These are phyloP conservation scores for Suillus decipiens DNA, from an alignment of 768 basidiomycete genomes.

Conservation along the genomic window DNA sequence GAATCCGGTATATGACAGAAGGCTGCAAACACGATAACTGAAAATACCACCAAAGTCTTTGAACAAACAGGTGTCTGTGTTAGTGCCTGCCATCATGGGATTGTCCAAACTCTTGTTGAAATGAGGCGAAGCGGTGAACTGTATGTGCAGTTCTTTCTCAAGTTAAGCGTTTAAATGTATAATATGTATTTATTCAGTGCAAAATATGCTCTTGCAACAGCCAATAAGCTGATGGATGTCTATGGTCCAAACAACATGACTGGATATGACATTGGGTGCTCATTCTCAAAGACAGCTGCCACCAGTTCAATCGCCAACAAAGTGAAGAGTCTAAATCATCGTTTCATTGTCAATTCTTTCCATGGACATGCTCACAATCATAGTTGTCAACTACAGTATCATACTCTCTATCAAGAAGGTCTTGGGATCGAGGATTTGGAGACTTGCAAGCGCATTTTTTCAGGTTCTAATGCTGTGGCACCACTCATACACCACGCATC, in stretches of 20 bases:
- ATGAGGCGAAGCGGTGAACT: conserved; percentile 39
- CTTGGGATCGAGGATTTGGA: conserved; percentile 23
- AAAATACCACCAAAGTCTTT: conserved; percentile 39
- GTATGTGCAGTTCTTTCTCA: conserved; percentile 26
- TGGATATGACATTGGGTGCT: conserved; percentile 34
- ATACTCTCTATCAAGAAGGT: conserved; percentile 17
- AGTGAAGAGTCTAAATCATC: conserved; percentile 8
- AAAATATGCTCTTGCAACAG: conserved; percentile 14
- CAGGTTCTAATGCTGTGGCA: conserved; percentile 13
- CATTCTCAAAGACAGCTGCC: conserved; percentile 19
- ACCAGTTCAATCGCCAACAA: conserved; percentile 18
- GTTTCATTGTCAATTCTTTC: conserved; percentile 21
- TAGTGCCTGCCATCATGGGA: conserved; percentile 35
- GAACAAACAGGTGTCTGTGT: conserved; percentile 41
- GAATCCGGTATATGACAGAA: too few relatives aligned
- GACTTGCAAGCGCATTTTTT: conserved; percentile 21
- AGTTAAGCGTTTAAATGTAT: not conserved
- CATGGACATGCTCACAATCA: conserved; percentile 26
- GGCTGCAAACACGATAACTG: conserved; percentile 26
- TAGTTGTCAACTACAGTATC: conserved; percentile 19
- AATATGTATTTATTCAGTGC: not conserved
- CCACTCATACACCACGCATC: conserved; percentile 13
- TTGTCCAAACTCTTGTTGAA: conserved; percentile 32
- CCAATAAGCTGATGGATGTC: conserved; percentile 26
- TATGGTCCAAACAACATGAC: conserved; percentile 15